phyloP scores from a whole-genome alignment of 2,329 filamentous ascomycete genomes.

The Colletotrichum theobromicola region DNA sequence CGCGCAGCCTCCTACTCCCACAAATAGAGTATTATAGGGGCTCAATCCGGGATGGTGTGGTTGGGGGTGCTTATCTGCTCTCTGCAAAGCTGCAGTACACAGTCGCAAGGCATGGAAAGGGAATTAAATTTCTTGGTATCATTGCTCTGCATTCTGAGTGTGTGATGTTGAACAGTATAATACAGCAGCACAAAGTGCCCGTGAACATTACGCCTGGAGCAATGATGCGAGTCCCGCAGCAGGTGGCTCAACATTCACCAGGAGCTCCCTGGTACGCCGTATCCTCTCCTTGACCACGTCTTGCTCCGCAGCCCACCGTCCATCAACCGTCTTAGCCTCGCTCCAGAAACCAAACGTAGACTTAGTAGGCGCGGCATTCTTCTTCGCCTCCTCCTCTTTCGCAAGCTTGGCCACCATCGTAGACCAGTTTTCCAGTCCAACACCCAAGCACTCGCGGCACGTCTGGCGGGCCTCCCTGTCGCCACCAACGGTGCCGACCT shows the following conservation, averaged over 20 bases:
- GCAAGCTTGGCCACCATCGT: slow-evolving; percentile 76
- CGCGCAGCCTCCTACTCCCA: not conserved
- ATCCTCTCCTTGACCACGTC: slow-evolving; percentile 58
- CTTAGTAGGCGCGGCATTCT: slow-evolving; percentile 28
- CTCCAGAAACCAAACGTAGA: slow-evolving; percentile 48
- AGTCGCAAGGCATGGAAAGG: not conserved
- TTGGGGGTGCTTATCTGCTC: not conserved
- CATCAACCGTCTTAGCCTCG: slow-evolving; percentile 36
- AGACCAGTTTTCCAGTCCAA: slow-evolving; percentile 82
- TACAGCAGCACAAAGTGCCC: not conserved
- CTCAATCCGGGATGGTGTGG: not conserved
- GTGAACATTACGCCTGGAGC: slow-evolving; percentile 43
- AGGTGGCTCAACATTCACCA: slow-evolving; percentile 53
- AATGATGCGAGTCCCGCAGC: slow-evolving; percentile 36
- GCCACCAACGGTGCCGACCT: slow-evolving; percentile 30
- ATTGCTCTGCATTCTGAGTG: not conserved
- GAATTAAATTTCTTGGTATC: not conserved
- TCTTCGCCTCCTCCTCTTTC: slow-evolving; percentile 48
- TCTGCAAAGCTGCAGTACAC: not conserved
- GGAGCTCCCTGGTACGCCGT: slow-evolving; percentile 54
- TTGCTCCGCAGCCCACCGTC: slow-evolving; percentile 60
- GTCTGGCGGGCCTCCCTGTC: slow-evolving; percentile 45
- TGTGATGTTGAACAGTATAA: not conserved
- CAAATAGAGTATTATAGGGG: not conserved
- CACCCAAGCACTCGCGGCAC: slow-evolving; percentile 78